Evolutionary conservation across 768 basidiomycete genomes (phyloP).

Genomic region (Suillus lakei): DNA sequence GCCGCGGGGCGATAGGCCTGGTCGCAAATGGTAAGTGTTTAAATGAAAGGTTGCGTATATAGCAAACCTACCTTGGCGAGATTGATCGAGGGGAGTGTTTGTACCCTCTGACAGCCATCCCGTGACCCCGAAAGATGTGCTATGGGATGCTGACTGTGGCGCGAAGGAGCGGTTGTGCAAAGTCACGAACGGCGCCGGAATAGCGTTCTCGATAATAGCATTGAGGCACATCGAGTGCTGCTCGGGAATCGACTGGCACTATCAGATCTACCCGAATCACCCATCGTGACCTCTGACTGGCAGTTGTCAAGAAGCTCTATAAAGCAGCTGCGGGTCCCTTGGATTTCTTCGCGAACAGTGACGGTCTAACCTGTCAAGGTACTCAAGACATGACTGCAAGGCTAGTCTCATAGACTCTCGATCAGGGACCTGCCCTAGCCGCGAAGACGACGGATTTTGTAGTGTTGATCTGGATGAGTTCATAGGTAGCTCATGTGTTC

Average conservation of each 20-base stretch:
- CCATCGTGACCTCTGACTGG: background rate
- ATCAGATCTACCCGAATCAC: background rate
- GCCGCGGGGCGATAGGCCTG: background rate
- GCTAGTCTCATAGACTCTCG: background rate
- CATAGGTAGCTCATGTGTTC: background rate
- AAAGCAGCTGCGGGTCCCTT: background rate
- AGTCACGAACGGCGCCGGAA: background rate
- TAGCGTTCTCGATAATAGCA: background rate
- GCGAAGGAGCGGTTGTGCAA: background rate
- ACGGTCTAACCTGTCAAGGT: background rate
- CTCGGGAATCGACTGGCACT: background rate
- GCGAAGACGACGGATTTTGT: background rate
- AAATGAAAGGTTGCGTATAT: background rate
- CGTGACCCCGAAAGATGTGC: background rate
- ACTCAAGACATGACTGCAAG: background rate
- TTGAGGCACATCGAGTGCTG: background rate
- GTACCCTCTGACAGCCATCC: background rate
- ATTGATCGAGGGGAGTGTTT: background rate
- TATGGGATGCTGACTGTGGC: background rate
- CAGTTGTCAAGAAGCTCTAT: background rate
- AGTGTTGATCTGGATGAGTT: background rate
- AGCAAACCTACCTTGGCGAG: background rate
- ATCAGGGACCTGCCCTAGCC: background rate
- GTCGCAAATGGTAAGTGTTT: background rate
- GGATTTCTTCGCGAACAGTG: background rate